Evolutionary conservation across 2,329 filamentous ascomycete species (phyloP).

Genomic region (Alternaria brassicicola): DNA sequence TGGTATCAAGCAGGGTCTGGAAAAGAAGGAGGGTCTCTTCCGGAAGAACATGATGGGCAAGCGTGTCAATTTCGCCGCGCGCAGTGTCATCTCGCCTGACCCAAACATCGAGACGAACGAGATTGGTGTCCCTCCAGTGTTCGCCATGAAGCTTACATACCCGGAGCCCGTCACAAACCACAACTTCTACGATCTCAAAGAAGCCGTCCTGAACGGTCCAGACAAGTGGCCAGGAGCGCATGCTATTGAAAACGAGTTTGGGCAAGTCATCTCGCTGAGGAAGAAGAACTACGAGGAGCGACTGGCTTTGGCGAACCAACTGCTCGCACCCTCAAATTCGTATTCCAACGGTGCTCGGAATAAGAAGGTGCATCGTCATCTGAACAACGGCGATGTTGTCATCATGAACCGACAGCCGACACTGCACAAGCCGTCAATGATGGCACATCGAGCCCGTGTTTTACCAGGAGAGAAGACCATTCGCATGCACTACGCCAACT

Average conservation of each 20-base stretch:
- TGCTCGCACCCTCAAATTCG: conserved; percentile 81
- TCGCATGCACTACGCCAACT: conserved; percentile 99
- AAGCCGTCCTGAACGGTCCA: conserved; percentile 92
- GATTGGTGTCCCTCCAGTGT: conserved; percentile 97
- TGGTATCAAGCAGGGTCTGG: conserved; percentile 95
- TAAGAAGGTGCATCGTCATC: conserved; percentile 95
- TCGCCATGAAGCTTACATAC: conserved; percentile 93
- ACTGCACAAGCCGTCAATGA: conserved; percentile 97
- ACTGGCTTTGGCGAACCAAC: conserved; percentile 86
- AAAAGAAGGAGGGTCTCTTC: conserved; percentile 99
- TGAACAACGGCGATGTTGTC: conserved; percentile 95
- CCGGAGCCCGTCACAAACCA: conserved; percentile 97
- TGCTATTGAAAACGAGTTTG: conserved; percentile 94
- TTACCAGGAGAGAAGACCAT: conserved; percentile 95
- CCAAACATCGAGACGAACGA: conserved; percentile 99
- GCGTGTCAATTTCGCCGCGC: conserved; percentile 96
- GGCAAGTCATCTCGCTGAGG: conserved; percentile 84
- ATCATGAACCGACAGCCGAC: conserved; percentile 99
- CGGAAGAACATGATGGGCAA: conserved; percentile 99
- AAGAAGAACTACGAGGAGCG: conserved; percentile 89
- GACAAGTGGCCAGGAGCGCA: conserved; percentile 94
- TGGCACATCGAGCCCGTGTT: conserved; percentile 93
- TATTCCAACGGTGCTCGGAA: conserved; percentile 77
- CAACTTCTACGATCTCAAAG: conserved; percentile 94
- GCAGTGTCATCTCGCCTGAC: conserved; percentile 97